Evolutionary conservation across 345 rosid species (phyloP).

Genomic region (Excoecaria agallocha): DNA sequence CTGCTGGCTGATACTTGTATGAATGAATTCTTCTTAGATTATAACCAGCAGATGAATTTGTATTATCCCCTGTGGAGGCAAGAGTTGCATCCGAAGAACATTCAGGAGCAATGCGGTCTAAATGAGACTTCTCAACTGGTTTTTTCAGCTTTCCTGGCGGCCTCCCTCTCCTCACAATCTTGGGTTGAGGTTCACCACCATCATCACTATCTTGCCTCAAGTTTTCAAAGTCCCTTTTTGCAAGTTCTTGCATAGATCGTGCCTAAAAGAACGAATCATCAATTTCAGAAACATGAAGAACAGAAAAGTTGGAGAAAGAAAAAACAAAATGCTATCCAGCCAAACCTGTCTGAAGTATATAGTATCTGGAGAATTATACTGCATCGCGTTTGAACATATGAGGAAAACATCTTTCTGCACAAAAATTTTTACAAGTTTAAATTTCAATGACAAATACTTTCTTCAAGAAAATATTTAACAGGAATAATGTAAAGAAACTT

Average conservation of each 20-base stretch:
- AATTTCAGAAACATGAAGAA: constrained; percentile 15
- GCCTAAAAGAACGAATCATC: constrained; percentile 50
- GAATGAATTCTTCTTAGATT: constrained; percentile 62
- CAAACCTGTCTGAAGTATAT: constrained; percentile 87
- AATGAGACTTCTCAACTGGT: constrained; percentile 49
- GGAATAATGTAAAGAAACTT: neutral
- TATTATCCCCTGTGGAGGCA: constrained; percentile 60
- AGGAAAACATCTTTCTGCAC: constrained; percentile 80
- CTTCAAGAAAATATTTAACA: neutral
- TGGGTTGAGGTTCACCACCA: constrained; percentile 56
- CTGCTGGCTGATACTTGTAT: constrained; percentile 50
- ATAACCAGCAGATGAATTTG: constrained; percentile 44
- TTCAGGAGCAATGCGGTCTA: constrained; percentile 59
- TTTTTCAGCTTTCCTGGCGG: constrained; percentile 70
- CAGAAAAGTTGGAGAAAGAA: neutral
- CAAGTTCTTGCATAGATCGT: constrained; percentile 80
- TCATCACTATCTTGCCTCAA: constrained; percentile 93
- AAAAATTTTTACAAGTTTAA: constrained; percentile 17
- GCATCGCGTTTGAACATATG: constrained; percentile 93
- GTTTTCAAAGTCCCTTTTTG: constrained; percentile 88
- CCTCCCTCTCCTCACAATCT: constrained; percentile 65
- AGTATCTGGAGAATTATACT: constrained; percentile 90
- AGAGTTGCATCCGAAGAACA: constrained; percentile 61
- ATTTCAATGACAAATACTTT: constrained; percentile 17
- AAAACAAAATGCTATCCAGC: constrained; percentile 5